Evolutionary conservation across 1,284 basidiomycete species (phyloP).

Genomic region (Leccinum fuscescens): DNA sequence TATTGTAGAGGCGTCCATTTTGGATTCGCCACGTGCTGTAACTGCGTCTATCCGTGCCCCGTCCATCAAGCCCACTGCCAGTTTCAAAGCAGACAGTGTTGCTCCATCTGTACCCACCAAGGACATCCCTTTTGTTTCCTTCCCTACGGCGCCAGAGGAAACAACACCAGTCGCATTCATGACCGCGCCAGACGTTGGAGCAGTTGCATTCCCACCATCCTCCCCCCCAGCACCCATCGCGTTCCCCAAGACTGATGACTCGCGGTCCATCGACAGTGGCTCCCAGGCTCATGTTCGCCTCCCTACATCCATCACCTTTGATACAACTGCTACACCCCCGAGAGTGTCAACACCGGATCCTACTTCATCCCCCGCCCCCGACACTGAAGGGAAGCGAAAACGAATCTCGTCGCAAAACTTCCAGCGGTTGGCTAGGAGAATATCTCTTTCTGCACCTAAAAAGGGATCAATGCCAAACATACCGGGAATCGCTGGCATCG

Average conservation of each 20-base stretch:
- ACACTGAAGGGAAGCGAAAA: slow-evolving; percentile 71
- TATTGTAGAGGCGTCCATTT: no score
- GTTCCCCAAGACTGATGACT: slow-evolving; percentile 43
- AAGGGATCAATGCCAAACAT: slow-evolving; percentile 53
- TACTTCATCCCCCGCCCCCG: slow-evolving; percentile 58
- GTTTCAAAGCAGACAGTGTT: slow-evolving; percentile 24
- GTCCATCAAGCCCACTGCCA: slow-evolving; percentile 13
- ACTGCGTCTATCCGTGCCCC: no score
- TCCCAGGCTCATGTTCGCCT: slow-evolving; percentile 29
- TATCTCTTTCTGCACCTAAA: slow-evolving; percentile 63
- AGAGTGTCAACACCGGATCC: slow-evolving; percentile 66
- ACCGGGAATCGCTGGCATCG: slow-evolving; percentile 38
- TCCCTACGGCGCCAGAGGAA: slow-evolving; percentile 19
- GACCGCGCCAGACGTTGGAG: slow-evolving; percentile 6
- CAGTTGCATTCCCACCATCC: slow-evolving; percentile 30
- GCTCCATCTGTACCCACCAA: slow-evolving; percentile 31
- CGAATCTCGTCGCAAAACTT: slow-evolving; percentile 81
- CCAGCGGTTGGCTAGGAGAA: slow-evolving; percentile 70
- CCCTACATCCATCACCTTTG: slow-evolving; percentile 47
- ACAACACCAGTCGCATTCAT: slow-evolving; percentile 15
- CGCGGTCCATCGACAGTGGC: slow-evolving; percentile 28
- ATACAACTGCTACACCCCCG: slow-evolving; percentile 41
- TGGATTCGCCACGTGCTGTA: no score
- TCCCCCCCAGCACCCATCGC: slow-evolving; percentile 34
- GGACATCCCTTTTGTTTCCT: slow-evolving; percentile 15